Percentiles rank a stretch among this genome's conserved stretches.
Conservation (phyloP, 345 rosid species). For the Arabidopsis arenosa region DNA sequence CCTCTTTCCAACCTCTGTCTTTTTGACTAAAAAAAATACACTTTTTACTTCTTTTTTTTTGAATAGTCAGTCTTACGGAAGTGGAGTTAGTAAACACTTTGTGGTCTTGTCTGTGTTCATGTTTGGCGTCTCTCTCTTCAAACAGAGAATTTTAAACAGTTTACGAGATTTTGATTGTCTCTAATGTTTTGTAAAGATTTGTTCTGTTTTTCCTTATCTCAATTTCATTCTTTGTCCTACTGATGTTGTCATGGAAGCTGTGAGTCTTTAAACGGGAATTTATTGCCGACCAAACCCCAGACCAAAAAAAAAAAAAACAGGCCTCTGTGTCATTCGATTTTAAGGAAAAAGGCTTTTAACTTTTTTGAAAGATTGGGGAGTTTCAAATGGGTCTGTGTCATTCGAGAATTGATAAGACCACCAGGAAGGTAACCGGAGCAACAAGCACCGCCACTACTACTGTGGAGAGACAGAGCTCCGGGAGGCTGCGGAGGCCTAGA, state of each 20-base stretch:
- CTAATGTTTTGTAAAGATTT: conserved; percentile 19
- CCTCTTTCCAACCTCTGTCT: conserved; percentile 6
- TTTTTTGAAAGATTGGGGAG: neutral
- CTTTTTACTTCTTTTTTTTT: conserved; percentile 26
- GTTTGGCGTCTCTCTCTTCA: conserved; percentile 35
- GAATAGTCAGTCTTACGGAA: conserved; percentile 30
- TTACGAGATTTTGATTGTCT: conserved; percentile 26
- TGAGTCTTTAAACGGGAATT: conserved; percentile 29
- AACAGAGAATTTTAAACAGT: conserved; percentile 30
- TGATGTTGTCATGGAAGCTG: conserved; percentile 9
- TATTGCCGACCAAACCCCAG: conserved; percentile 30
- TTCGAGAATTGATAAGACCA: conserved; percentile 49
- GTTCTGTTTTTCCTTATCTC: neutral
- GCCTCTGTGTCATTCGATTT: conserved; percentile 1
- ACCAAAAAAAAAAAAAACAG: neutral
- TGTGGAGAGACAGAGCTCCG: conserved; percentile 45
- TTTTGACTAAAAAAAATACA: conserved; percentile 18
- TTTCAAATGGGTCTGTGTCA: conserved; percentile 70
- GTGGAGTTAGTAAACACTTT: conserved; percentile 46
- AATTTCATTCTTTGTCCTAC: neutral
- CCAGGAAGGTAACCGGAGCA: conserved; percentile 37
- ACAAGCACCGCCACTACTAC: conserved; percentile 21
- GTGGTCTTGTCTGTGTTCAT: conserved; percentile 32
- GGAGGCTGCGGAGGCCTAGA: conserved; percentile 54
- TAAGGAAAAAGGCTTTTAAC: neutral